Percentiles rank a stretch among this genome's conserved stretches.
phyloP scores from a whole-genome alignment of 2,329 filamentous ascomycete species.

The Fusarium sp. region DNA sequence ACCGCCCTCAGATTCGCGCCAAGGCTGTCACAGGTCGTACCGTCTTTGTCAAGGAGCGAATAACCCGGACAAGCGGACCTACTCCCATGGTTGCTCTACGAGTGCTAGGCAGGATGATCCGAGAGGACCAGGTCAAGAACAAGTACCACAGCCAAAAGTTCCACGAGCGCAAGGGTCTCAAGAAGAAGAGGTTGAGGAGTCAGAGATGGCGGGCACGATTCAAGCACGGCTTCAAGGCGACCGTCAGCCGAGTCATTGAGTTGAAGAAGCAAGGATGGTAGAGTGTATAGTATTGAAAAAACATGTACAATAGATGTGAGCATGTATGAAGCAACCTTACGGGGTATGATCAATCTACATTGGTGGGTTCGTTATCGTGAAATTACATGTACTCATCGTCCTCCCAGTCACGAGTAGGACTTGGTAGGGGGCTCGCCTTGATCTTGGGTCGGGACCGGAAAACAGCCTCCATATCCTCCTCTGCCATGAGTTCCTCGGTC shows the following conservation, averaged over 20 bases:
- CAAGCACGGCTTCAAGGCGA: slow-evolving; percentile 74
- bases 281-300: slow-evolving; percentile 39
- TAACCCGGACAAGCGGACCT: slow-evolving; percentile 44
- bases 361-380: slow-evolving; percentile 25
- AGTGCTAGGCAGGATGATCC: slow-evolving; percentile 53
- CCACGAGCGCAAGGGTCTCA: slow-evolving; percentile 80
- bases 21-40: slow-evolving; percentile 52
- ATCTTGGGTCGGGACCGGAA: slow-evolving; percentile 88
- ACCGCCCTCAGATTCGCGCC: slow-evolving; percentile 46
- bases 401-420: slow-evolving; percentile 55
- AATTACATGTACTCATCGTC: slow-evolving; percentile 42
- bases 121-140: slow-evolving; percentile 66
- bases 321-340: slow-evolving; percentile 30
- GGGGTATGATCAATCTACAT: not conserved
- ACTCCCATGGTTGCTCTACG: slow-evolving; percentile 60
- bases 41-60: slow-evolving; percentile 51
- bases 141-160: slow-evolving; percentile 72
- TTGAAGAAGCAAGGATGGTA: slow-evolving; percentile 85
- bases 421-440: slow-evolving; percentile 76
- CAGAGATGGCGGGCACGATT: slow-evolving; percentile 78
- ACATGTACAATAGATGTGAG: slow-evolving; percentile 45
- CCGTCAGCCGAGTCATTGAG: slow-evolving; percentile 73
- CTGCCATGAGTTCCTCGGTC: slow-evolving; percentile 75
- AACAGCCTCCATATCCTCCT: slow-evolving; percentile 83
- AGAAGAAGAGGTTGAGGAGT: slow-evolving; percentile 79